These are phyloP conservation scores for Nadsonia commutata DNA, from an alignment of 1,139 yeast genomes.

Conservation along the genomic window DNA sequence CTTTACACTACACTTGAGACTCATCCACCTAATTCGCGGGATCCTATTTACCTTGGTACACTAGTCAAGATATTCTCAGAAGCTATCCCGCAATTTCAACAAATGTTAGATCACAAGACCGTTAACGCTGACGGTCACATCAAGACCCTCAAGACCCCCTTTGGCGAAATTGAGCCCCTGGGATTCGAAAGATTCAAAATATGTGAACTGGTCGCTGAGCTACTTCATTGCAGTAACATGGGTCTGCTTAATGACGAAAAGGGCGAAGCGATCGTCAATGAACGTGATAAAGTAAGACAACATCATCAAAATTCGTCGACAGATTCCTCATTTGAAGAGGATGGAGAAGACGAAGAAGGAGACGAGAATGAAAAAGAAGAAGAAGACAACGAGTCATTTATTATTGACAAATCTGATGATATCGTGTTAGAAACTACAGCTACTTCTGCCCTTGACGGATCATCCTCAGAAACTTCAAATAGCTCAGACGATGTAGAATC, in stretches of 20 bases:
- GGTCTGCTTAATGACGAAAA: conserved; percentile 73
- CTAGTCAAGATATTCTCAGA: conserved; percentile 67
- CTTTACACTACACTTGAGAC: conserved; percentile 75
- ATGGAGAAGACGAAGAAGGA: conserved; percentile 10
- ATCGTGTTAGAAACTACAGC: neutral
- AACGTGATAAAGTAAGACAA: conserved; percentile 58
- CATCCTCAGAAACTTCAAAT: neutral
- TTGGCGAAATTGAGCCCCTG: conserved; percentile 67
- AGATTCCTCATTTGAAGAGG: conserved; percentile 21
- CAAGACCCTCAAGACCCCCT: conserved; percentile 46
- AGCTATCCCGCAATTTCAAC: conserved; percentile 56
- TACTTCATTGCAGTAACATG: conserved; percentile 94
- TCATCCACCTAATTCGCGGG: conserved; percentile 91
- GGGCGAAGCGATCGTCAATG: conserved; percentile 64
- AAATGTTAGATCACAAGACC: conserved; percentile 29
- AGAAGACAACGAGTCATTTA: conserved; percentile 8
- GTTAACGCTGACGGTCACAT: conserved; percentile 10
- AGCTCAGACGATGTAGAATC: neutral
- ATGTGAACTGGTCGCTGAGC: conserved; percentile 88
- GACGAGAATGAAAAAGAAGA: conserved; percentile 3
- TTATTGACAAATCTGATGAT: neutral
- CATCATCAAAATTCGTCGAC: conserved; percentile 10
- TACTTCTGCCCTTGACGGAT: neutral
- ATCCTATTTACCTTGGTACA: conserved; percentile 86
- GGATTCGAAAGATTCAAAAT: conserved; percentile 93